Evolutionary conservation across 129 eudicot genomes (phyloP), one percentile per base, ranked within the genome.

Genomic region (Chrysanthemum lavandulifolium): DNA sequence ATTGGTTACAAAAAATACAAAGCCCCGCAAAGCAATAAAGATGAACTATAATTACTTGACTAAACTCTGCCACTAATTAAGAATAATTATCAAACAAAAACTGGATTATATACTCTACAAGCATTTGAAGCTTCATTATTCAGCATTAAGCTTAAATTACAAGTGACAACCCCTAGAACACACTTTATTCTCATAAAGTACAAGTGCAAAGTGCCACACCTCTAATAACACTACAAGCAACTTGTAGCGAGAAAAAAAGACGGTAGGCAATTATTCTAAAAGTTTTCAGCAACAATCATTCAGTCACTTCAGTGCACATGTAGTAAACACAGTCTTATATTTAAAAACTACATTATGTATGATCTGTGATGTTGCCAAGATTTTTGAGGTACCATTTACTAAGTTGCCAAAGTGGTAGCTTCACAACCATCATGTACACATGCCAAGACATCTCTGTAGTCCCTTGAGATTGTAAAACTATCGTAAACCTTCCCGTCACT

Each of bases 351-450:
- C 33, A 29, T 29, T 29, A 29, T 29, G 4, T 29, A 29, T 29
- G 48, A 29, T 65, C n/a, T 43, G 13, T 52, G 23, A 27, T 5
- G 58, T 16, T 61, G 77, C 55, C 5, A 50, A 61, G 51, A 49
- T 0, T 25, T 14, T 47, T n/a, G 18, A 61, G 1, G n/a, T 29
- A 4, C 23, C 5, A 47, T 15, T 5, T 40, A 8, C 51, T 73
- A 89, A 14, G 72, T 36, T 13, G 97, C 95, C 57, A 73, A 50
- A 64, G 96, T 91, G 58, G 85, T 86, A 5, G 95, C 49, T 79
- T 84, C 97, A 72, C 97, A 91, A 57, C 90, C 84, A 75, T 85
- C 92, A 54, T 66, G 90, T 5, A 91, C 92, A 74, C 97, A 91
- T 0, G 97, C 97, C 65, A 91, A 74, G 8, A 86, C 90, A 64